These are phyloP conservation scores for Eucalyptus sideroxylon DNA, from an alignment of 345 rosid genomes.

Conservation along the genomic window DNA sequence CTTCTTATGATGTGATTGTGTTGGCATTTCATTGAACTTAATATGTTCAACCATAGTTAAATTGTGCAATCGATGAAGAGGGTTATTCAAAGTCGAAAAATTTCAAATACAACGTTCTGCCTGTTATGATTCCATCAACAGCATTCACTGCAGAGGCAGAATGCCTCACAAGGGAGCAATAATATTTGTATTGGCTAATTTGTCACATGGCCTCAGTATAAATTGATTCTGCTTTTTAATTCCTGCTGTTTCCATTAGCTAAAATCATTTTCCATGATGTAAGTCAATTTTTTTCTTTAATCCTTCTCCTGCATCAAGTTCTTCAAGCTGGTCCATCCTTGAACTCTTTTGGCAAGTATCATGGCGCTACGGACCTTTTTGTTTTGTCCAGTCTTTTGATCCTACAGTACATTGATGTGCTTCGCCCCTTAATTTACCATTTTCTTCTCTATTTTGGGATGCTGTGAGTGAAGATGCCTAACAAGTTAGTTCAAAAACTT, in stretches of 20 bases:
- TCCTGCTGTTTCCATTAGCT: neutral
- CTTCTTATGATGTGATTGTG: neutral
- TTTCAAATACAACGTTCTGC: neutral
- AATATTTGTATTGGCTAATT: neutral
- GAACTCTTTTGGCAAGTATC: neutral
- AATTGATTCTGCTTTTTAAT: neutral
- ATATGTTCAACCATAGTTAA: neutral
- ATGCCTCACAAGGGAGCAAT: neutral
- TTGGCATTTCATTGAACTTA: neutral
- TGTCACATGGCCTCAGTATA: neutral
- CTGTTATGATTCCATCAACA: neutral
- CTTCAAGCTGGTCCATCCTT: conserved; percentile 28
- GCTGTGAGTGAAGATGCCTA: neutral
- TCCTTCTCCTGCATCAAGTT: neutral
- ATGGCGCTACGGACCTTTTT: neutral
- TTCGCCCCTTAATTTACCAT: neutral
- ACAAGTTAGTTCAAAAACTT: neutral
- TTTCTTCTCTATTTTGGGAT: neutral
- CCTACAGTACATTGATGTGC: neutral
- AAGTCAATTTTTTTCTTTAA: neutral
- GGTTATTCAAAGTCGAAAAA: neutral
- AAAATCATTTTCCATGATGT: neutral
- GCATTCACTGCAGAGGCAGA: neutral
- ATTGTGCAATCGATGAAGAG: neutral
- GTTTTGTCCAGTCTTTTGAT: neutral